phyloP scores from a whole-genome alignment of 495 filamentous ascomycete genomes.

The Aspergillus bridgeri region DNA sequence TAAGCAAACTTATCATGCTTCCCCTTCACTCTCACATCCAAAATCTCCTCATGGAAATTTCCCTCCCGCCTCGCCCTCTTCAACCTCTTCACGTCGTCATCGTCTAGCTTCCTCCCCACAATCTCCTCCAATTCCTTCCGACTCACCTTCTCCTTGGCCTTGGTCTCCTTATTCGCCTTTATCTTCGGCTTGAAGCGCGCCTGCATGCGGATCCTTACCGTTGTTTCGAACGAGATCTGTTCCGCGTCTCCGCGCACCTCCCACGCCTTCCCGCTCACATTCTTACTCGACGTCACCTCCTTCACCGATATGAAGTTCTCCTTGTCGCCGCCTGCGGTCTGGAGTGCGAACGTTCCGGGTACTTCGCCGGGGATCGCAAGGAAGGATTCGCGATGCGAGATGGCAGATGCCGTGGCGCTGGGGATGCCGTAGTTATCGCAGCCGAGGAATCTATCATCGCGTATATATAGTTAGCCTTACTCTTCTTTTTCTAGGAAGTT shows the following conservation, averaged over 20 bases:
- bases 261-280: conserved; percentile 33
- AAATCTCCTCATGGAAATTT: conserved; percentile 81
- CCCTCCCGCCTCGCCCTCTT: conserved; percentile 80
- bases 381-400: conserved; percentile 80
- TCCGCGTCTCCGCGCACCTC: conserved; percentile 76
- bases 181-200: conserved; percentile 84
- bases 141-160: conserved; percentile 78
- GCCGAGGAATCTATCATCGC: conserved; percentile 57
- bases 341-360: conserved; percentile 63
- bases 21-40: conserved; percentile 87
- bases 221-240: conserved; percentile 67
- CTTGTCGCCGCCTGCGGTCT: conserved; percentile 45
- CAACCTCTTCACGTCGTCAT: conserved; percentile 79
- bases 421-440: conserved; percentile 82
- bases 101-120: conserved; percentile 71
- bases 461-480: not conserved
- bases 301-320: conserved; percentile 52
- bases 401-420: conserved; percentile 71
- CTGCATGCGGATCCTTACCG: conserved; percentile 86
- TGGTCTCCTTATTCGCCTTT: conserved; percentile 73
- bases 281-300: conserved; percentile 37
- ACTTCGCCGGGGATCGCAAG: conserved; percentile 61
- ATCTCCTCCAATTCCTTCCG: conserved; percentile 81
- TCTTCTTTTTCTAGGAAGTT: not conserved
- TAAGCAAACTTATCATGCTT: conserved; percentile 94